Evolutionary conservation across 2,329 filamentous ascomycete species (phyloP).

Genomic region (Neopestalotiopsis sp.): DNA sequence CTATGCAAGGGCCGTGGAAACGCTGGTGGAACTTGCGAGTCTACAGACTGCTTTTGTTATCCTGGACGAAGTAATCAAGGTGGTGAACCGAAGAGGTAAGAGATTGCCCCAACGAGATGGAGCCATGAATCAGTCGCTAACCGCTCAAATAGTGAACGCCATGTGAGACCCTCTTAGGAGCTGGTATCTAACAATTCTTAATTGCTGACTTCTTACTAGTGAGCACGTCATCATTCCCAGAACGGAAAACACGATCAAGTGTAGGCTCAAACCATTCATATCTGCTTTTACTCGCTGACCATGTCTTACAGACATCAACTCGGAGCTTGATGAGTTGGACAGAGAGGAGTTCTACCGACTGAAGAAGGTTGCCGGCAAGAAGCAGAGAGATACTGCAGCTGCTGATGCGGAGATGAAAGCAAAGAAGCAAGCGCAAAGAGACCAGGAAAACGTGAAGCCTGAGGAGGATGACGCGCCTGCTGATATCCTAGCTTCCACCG

Average conservation of each 20-base stretch:
- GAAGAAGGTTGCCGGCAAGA: constrained; percentile 92
- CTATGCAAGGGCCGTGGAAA: constrained; percentile 94
- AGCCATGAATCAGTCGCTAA: constrained; percentile 9
- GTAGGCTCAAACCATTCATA: constrained; percentile 45
- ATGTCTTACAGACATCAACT: constrained; percentile 80
- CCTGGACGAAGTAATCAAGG: constrained; percentile 97
- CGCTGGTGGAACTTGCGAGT: constrained; percentile 91
- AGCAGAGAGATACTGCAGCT: constrained; percentile 76
- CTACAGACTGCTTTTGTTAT: constrained; percentile 98
- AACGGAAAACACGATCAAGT: constrained; percentile 99
- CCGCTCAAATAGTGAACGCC: constrained; percentile 72
- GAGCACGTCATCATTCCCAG: constrained; percentile 96
- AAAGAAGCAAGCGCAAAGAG: constrained; percentile 61
- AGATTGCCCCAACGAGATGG: constrained; percentile 14
- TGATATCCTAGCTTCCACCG: constrained; percentile 76
- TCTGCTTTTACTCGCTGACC: neutral
- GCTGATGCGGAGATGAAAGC: constrained; percentile 78
- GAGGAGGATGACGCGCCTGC: constrained; percentile 50
- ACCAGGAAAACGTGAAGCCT: constrained; percentile 43
- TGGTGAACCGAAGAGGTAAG: constrained; percentile 91
- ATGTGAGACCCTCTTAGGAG: constrained; percentile 60
- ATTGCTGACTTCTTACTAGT: constrained; percentile 45
- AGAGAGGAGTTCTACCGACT: constrained; percentile 97
- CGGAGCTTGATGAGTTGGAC: constrained; percentile 95
- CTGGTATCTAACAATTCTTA: no score